Conservation (phyloP, 805 yeast species). For the Schizosaccharomyces osmophilus region DNA sequence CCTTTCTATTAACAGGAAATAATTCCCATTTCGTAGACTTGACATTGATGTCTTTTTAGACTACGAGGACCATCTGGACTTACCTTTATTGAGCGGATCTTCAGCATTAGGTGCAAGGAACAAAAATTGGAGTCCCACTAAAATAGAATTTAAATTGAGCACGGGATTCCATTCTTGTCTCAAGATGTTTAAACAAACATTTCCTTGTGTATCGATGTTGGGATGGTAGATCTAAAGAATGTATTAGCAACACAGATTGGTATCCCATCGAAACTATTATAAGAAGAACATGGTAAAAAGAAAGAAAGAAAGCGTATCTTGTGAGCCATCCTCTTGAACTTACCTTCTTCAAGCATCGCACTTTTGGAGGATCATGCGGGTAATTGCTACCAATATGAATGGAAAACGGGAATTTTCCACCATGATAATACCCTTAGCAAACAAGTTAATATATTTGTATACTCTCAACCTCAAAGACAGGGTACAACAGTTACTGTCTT, state of each 20-base stretch:
- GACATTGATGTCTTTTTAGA: no score
- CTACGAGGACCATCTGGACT: not conserved
- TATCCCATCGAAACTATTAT: not conserved
- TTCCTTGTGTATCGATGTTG: slow-evolving; percentile 72
- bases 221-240: slow-evolving; percentile 60
- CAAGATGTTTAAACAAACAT: slow-evolving; percentile 70
- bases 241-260: not conserved
- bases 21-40: no score
- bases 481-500: not conserved
- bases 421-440: slow-evolving; percentile 20
- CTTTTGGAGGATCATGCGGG: slow-evolving; percentile 80
- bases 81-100: slow-evolving; percentile 69
- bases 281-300: not conserved
- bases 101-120: slow-evolving; percentile 77
- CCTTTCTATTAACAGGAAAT: no score
- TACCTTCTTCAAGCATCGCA: slow-evolving; percentile 13
- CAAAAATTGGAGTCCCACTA: slow-evolving; percentile 64
- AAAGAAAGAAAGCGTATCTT: slow-evolving; percentile 22
- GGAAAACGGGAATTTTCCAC: slow-evolving; percentile 49
- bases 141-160: slow-evolving; percentile 49
- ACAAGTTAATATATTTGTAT: not conserved
- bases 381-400: slow-evolving; percentile 43
- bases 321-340: not conserved
- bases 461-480: not conserved
- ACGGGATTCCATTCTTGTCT: slow-evolving; percentile 96